Evolutionary conservation across 805 yeast genomes (phyloP).

Genomic region (Candida stauntonica): DNA sequence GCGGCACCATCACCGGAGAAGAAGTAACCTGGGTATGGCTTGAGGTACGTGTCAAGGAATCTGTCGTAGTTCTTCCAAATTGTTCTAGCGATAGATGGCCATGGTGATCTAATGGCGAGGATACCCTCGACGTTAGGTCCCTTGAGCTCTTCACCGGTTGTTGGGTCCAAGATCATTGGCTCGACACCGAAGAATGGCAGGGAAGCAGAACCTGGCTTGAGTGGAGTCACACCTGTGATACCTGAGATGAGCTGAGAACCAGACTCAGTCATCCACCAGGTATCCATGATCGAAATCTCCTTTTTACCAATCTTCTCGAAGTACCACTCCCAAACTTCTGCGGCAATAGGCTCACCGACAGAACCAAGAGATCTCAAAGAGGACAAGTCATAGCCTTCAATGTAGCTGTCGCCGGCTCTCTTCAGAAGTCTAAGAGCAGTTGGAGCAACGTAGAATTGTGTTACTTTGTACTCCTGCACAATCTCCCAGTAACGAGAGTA

Average conservation of each 20-base stretch:
- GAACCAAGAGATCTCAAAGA: slow-evolving; percentile 93
- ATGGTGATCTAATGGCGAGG: slow-evolving; percentile 78
- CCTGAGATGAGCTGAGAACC: slow-evolving; percentile 96
- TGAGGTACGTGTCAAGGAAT: slow-evolving; percentile 85
- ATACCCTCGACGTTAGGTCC: slow-evolving; percentile 97
- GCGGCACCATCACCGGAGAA: slow-evolving; percentile 99
- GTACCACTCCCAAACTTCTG: slow-evolving; percentile 99
- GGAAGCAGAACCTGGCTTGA: slow-evolving; percentile 97
- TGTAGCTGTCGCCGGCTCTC: slow-evolving; percentile 83
- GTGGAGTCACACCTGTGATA: slow-evolving; percentile 88
- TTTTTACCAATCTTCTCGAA: slow-evolving; percentile 86
- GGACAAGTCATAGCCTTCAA: slow-evolving; percentile 74
- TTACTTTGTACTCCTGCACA: slow-evolving; percentile 84
- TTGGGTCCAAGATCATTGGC: slow-evolving; percentile 90
- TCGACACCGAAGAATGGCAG: slow-evolving; percentile 94
- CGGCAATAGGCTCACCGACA: slow-evolving; percentile 98
- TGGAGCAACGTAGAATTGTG: slow-evolving; percentile 97
- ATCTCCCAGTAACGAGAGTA: slow-evolving; percentile 97
- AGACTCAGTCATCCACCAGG: slow-evolving; percentile 98
- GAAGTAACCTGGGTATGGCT: slow-evolving; percentile 89
- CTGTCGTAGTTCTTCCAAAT: slow-evolving; percentile 86
- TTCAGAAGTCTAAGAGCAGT: slow-evolving; percentile 90
- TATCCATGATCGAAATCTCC: slow-evolving; percentile 44
- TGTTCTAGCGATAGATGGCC: slow-evolving; percentile 99
- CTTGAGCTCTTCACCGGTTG: slow-evolving; percentile 74